Percentiles rank a stretch among this genome's conserved stretches.
These are phyloP conservation scores for Ganoderma multipileum DNA, from an alignment of 1,284 basidiomycete genomes.

Conservation along the genomic window DNA sequence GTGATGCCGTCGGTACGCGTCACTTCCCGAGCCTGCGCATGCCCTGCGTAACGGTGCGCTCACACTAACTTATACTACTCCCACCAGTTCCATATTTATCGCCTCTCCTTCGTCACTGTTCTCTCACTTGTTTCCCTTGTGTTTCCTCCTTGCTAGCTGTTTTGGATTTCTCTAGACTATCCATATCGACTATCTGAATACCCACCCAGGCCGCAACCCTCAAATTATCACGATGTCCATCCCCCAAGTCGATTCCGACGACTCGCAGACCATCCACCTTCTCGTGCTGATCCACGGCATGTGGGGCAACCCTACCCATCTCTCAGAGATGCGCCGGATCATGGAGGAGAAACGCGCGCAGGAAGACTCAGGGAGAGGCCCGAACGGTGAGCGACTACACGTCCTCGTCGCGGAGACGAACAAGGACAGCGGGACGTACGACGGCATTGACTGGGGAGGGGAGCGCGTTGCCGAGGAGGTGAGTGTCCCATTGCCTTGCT, in stretches of 20 bases:
- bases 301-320: slow-evolving; percentile 78
- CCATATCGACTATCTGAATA: background rate
- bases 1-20: slow-evolving; percentile 11
- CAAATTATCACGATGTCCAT: slow-evolving; percentile 11
- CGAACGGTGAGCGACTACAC: slow-evolving; percentile 44
- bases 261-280: slow-evolving; percentile 32
- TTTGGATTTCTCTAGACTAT: background rate
- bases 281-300: slow-evolving; percentile 81
- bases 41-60: background rate
- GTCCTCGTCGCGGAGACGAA: slow-evolving; percentile 57
- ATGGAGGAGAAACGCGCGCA: slow-evolving; percentile 46
- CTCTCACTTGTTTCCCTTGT: slow-evolving; percentile 1
- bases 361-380: slow-evolving; percentile 27
- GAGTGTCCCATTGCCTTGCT: slow-evolving; percentile 14
- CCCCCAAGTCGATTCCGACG: slow-evolving; percentile 5
- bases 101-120: background rate
- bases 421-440: slow-evolving; percentile 61
- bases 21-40: background rate
- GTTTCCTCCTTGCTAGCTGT: background rate
- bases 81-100: background rate
- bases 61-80: background rate
- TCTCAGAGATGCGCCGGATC: slow-evolving; percentile 53
- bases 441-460: slow-evolving; percentile 70
- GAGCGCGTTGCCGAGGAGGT: slow-evolving; percentile 75
- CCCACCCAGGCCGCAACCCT: background rate